These are phyloP conservation scores for Clitopilus passeckerianus DNA, from an alignment of 768 basidiomycete species.

Conservation along the genomic window DNA sequence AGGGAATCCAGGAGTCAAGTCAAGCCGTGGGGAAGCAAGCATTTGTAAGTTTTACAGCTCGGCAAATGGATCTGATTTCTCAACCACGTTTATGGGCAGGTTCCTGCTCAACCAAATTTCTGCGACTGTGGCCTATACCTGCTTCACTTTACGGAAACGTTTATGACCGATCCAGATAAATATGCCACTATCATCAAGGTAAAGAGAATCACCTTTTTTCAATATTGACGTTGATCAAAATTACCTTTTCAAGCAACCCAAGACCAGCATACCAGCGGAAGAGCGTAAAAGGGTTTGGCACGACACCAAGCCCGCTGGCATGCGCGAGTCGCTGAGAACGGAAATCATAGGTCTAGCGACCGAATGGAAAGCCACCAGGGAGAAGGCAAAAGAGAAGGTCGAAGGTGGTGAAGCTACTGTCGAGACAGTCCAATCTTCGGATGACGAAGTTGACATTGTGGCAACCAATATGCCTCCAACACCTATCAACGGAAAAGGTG, in stretches of 20 bases:
- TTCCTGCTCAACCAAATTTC: conserved; percentile 83
- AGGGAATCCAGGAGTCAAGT: conserved; percentile 27
- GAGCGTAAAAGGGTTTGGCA: conserved; percentile 50
- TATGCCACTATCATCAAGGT: conserved; percentile 50
- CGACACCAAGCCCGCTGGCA: conserved; percentile 34
- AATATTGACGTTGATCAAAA: not conserved
- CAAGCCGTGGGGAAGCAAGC: conserved; percentile 45
- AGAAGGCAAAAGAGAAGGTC: conserved; percentile 24
- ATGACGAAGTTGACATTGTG: conserved; percentile 39
- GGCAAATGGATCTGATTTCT: not conserved
- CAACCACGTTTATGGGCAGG: conserved; percentile 37
- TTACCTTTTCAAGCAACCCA: not conserved
- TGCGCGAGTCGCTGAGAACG: conserved; percentile 39
- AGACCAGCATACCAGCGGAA: conserved; percentile 18
- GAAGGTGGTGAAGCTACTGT: conserved; percentile 22
- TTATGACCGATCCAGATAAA: conserved; percentile 57
- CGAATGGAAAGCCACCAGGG: conserved; percentile 39
- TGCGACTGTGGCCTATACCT: conserved; percentile 94
- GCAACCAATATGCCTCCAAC: conserved; percentile 17
- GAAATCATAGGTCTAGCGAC: conserved; percentile 45
- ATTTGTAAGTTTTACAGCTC: conserved; percentile 31
- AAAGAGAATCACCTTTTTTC: no score
- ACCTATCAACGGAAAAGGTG: not conserved
- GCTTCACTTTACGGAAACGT: conserved; percentile 77
- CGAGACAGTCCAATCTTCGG: conserved; percentile 27